Evolutionary conservation across 495 filamentous ascomycete genomes (phyloP).

Genomic region (Penicillium dipodomyicola): DNA sequence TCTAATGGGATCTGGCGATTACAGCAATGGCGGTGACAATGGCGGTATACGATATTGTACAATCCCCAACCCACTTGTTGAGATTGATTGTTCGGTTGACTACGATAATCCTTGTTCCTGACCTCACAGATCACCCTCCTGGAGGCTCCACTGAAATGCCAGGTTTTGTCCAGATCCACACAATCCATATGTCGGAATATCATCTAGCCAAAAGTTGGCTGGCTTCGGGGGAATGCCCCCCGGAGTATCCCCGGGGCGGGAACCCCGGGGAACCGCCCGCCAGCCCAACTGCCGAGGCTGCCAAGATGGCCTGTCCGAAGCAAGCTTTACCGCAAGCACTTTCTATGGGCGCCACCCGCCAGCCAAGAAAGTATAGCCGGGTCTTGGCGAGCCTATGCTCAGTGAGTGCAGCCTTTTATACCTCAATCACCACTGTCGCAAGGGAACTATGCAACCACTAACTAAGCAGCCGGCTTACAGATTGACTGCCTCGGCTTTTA

Average conservation of each 20-base stretch:
- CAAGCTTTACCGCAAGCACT: constrained; percentile 1
- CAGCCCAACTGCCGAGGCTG: background rate
- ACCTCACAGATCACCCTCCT: too few species aligned
- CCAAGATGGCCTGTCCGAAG: constrained; percentile 6
- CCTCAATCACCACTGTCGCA: too few species aligned
- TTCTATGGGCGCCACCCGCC: background rate
- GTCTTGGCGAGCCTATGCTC: background rate
- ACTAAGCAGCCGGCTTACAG: background rate
- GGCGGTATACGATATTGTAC: too few species aligned
- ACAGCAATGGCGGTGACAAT: too few species aligned
- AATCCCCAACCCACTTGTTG: too few species aligned
- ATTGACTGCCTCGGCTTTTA: background rate
- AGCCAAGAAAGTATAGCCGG: background rate
- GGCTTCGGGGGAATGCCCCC: too few species aligned
- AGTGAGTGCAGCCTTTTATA: background rate
- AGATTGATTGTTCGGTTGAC: too few species aligned
- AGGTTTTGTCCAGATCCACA: background rate
- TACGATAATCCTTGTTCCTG: too few species aligned
- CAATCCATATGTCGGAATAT: background rate
- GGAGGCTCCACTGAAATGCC: background rate
- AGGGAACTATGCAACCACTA: background rate
- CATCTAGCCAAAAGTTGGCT: background rate
- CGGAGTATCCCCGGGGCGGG: too few species aligned
- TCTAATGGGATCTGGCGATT: too few species aligned
- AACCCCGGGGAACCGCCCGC: too few species aligned